Conservation (phyloP, 2,329 filamentous ascomycete species). For the Beauveria sp. region DNA sequence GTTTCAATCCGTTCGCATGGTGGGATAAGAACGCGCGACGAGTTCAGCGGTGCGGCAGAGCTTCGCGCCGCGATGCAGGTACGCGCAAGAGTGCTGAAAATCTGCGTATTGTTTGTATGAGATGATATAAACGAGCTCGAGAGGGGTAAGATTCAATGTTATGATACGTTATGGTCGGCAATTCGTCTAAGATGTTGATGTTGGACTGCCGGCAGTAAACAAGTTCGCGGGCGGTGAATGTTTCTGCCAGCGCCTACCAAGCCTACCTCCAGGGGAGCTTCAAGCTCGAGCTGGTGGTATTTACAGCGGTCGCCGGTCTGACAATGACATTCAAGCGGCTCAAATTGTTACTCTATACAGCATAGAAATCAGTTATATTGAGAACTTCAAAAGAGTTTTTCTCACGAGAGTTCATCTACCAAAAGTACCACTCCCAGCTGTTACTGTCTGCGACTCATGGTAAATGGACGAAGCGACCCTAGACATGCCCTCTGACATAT, state of each 20-base stretch:
- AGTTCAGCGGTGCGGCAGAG: background rate
- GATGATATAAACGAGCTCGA: background rate
- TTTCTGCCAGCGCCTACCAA: constrained; percentile 23
- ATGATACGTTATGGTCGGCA: background rate
- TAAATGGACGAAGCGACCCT: no score
- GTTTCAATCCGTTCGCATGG: constrained; percentile 39
- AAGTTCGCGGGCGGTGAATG: constrained; percentile 24
- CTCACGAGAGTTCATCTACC: no score
- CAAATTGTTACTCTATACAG: no score
- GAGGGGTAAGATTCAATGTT: background rate
- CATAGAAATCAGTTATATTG: no score
- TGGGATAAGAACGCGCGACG: constrained; percentile 16
- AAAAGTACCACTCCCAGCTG: no score
- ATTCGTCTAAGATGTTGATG: background rate
- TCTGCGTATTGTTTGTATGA: background rate
- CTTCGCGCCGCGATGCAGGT: background rate
- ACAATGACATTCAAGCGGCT: no score
- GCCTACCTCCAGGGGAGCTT: background rate
- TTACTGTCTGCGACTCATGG: no score
- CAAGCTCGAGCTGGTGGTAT: background rate
- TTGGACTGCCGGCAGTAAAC: constrained; percentile 16
- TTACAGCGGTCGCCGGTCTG: no score
- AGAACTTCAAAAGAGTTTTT: no score
- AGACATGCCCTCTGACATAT: no score
- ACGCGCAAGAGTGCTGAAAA: background rate